Evolutionary conservation across 2,329 filamentous ascomycete species (phyloP), one percentile per base, ranked within the genome.

Genomic region (Cadophora gregata): DNA sequence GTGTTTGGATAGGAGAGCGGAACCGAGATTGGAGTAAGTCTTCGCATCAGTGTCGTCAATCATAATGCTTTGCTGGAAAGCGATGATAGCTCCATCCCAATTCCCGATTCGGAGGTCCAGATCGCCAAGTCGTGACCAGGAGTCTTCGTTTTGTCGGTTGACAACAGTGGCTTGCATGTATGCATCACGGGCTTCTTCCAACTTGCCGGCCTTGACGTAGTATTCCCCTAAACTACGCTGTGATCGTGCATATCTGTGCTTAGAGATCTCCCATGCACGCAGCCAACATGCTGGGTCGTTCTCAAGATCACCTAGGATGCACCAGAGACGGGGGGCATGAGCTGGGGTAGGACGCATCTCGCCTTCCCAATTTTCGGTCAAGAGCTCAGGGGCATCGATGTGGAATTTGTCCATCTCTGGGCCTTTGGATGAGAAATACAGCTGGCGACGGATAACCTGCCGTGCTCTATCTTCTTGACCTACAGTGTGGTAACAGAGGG

Each of bases 1-100:
- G 78, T 86, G 93, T 69, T 91, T 81, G 67, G 88, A 90, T 71
- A 92, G 86, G 1, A 98, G 84, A 0, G 95, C 90, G 1, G 91
- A 93, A 0, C 94, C 96, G 25, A 99, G 85, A 76, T 99, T 99
- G 74, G 92, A 96, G 93, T 96, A 99, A 0, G 93, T 93, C 75
- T 97, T 89, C 0, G 94, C 95, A 75, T 97, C 94, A 62, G 90
- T 89, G 29, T 96, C 94, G 58, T 97, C 96, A 12, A 92, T 85
- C 71, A 92, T 89, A 12, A 99, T 94, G 9, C 91, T 90, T 25
- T 93, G 86, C 9, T 89, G 88, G 78, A 96, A 99, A 0, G 93
- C 90, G 71, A 95, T 89, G 0, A 92, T 89, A 0, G 96, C 95
- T 24, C 91, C 90, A 24, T 89, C 83, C 80, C 92, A 98, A 47